Percentiles rank a stretch among this genome's conserved stretches.
These are phyloP conservation scores for Malus asiatica DNA, from an alignment of 306 rosid species.

Conservation along the genomic window DNA sequence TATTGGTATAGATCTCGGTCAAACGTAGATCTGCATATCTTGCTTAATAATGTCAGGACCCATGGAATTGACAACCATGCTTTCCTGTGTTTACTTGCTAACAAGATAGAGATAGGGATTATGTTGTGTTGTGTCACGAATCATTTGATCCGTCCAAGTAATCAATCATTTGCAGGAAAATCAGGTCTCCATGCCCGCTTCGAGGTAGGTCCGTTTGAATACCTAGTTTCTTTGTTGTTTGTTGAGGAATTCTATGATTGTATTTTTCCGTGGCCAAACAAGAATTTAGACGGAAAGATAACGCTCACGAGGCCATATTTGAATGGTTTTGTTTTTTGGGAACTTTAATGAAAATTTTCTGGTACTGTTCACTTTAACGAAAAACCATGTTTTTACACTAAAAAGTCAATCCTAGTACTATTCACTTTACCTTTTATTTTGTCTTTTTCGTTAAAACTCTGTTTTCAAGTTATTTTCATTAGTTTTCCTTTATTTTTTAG, in stretches of 20 bases:
- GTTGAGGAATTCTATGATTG: neutral
- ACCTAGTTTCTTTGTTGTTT: neutral
- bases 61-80: neutral
- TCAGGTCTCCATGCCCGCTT: conserved; percentile 30
- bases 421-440: no score
- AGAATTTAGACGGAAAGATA: no score
- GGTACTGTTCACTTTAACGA: no score
- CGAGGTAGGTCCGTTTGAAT: neutral
- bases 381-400: no score
- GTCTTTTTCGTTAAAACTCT: no score
- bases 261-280: neutral
- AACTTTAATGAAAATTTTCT: no score
- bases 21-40: conserved; percentile 9
- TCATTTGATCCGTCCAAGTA: neutral
- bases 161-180: conserved; percentile 26
- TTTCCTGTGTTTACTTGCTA: conserved; percentile 2
- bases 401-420: no score
- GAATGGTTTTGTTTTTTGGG: no score
- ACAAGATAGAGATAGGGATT: neutral
- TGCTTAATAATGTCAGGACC: conserved; percentile 10
- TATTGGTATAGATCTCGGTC: conserved; percentile 6
- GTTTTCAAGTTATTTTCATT: no score
- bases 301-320: no score
- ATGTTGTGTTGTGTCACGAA: conserved; percentile 6
- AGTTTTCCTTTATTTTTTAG: no score